phyloP scores from a whole-genome alignment of 768 basidiomycete genomes.

The Termitomyces sp. region DNA sequence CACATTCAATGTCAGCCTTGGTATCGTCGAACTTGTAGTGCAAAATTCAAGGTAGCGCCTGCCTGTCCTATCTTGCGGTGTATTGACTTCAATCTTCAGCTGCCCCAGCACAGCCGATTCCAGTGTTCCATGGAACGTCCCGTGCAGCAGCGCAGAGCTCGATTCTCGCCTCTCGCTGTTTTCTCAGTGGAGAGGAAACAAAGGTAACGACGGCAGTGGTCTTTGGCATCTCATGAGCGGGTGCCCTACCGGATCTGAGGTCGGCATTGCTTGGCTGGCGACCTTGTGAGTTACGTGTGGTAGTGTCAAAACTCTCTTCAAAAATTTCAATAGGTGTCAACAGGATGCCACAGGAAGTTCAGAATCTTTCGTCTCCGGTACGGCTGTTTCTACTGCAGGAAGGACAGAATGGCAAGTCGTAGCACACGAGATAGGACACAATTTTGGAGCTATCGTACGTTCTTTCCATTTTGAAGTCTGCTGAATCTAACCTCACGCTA shows the following conservation, averaged over 20 bases:
- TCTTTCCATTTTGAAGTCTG: not conserved
- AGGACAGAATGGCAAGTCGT: slow-evolving; percentile 81
- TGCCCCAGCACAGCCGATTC: slow-evolving; percentile 60
- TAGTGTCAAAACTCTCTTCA: not conserved
- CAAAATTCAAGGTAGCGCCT: slow-evolving; percentile 47
- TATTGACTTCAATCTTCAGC: slow-evolving; percentile 25
- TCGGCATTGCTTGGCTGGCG: slow-evolving; percentile 87
- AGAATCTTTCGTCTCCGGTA: slow-evolving; percentile 65
- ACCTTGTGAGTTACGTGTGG: slow-evolving; percentile 44
- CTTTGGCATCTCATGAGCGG: slow-evolving; percentile 90
- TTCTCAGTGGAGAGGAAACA: slow-evolving; percentile 76
- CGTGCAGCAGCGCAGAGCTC: slow-evolving; percentile 55
- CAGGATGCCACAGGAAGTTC: slow-evolving; percentile 43
- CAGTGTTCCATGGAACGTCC: slow-evolving; percentile 70
- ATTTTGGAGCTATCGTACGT: slow-evolving; percentile 86
- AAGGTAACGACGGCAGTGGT: slow-evolving; percentile 71
- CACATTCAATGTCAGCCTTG: slow-evolving; percentile 84
- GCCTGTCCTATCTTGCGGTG: slow-evolving; percentile 1
- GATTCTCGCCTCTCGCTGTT: slow-evolving; percentile 75
- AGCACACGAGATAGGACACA: slow-evolving; percentile 82
- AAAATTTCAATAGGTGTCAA: slow-evolving; percentile 44
- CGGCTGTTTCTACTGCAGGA: slow-evolving; percentile 77
- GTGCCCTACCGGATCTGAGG: slow-evolving; percentile 76
- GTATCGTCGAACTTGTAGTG: slow-evolving; percentile 78
- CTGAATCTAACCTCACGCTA: slow-evolving; percentile 22